A percentile compares a stretch with the other conserved stretches of the same genome.
phyloP scores from a whole-genome alignment of 2,329 filamentous ascomycete genomes.

The Stenocarpella maydis region DNA sequence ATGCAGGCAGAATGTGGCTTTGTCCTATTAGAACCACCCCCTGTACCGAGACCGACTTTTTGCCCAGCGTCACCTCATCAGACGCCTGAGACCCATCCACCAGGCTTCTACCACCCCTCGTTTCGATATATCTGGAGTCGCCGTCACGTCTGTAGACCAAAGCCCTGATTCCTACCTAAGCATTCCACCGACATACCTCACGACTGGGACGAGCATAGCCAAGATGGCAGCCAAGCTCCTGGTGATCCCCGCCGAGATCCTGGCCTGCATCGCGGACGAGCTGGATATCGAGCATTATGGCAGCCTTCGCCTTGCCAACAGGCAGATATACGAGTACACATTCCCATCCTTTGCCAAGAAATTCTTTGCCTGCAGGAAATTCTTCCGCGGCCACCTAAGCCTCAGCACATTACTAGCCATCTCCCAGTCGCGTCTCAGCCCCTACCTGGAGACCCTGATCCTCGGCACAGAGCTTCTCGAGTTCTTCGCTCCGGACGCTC shows the following conservation, averaged over 20 bases:
- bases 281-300: conserved; percentile 11
- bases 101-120: conserved; percentile 7
- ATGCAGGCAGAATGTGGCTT: conserved; percentile 17
- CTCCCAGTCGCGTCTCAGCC: conserved; percentile 12
- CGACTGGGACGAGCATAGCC: neutral
- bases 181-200: neutral
- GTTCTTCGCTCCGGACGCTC: neutral
- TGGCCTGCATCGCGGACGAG: conserved; percentile 9
- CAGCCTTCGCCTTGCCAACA: conserved; percentile 17
- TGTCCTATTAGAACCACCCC: conserved; percentile 5
- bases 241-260: conserved; percentile 22
- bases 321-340: conserved; percentile 6
- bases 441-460: conserved; percentile 11
- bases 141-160: too few relatives aligned
- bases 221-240: conserved; percentile 16
- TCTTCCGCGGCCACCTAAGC: conserved; percentile 25
- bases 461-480: conserved; percentile 7
- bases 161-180: too few relatives aligned
- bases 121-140: neutral
- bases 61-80: conserved; percentile 10
- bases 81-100: neutral
- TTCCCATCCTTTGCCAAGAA: conserved; percentile 25
- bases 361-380: conserved; percentile 22
- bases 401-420: conserved; percentile 17
- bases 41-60: neutral